Evolutionary conservation across 495 filamentous ascomycete genomes (phyloP).

Genomic region (Neurospora sp.): DNA sequence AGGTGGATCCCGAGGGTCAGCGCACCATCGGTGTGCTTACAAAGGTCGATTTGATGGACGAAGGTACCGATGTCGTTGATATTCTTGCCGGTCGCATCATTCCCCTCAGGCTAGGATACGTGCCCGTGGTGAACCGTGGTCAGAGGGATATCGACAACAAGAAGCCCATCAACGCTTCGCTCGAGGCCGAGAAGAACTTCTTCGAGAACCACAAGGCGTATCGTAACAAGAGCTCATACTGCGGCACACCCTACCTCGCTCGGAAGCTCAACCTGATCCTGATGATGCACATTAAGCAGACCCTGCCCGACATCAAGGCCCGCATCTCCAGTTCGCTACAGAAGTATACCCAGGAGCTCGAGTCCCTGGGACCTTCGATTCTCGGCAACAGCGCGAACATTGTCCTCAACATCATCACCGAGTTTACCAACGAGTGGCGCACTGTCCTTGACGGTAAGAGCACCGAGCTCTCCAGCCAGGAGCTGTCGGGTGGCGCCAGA

Average conservation of each 20-base stretch:
- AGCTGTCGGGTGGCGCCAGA: slow-evolving; percentile 92
- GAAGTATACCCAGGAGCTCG: slow-evolving; percentile 80
- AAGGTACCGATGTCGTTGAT: slow-evolving; percentile 97
- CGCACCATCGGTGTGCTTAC: slow-evolving; percentile 97
- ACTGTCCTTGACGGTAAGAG: slow-evolving; percentile 95
- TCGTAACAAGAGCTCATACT: slow-evolving; percentile 96
- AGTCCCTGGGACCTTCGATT: slow-evolving; percentile 82
- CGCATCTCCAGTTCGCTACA: slow-evolving; percentile 86
- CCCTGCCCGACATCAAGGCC: slow-evolving; percentile 94
- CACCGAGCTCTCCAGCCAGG: slow-evolving; percentile 84
- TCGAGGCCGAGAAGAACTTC: slow-evolving; percentile 93
- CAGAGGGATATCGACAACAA: slow-evolving; percentile 98
- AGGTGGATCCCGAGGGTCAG: slow-evolving; percentile 97
- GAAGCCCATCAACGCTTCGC: slow-evolving; percentile 80
- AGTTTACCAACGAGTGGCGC: slow-evolving; percentile 95
- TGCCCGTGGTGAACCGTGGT: slow-evolving; percentile 98
- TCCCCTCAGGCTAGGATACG: slow-evolving; percentile 88
- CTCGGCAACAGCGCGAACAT: slow-evolving; percentile 95
- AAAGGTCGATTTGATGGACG: slow-evolving; percentile 99
- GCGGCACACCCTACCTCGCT: slow-evolving; percentile 92
- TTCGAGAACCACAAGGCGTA: slow-evolving; percentile 99
- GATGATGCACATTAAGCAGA: slow-evolving; percentile 99
- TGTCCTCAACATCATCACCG: slow-evolving; percentile 95
- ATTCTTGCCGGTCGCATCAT: slow-evolving; percentile 98
- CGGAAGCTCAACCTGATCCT: slow-evolving; percentile 97